phyloP scores from a whole-genome alignment of 2,329 filamentous ascomycete genomes.

The Colletotrichum navitas region DNA sequence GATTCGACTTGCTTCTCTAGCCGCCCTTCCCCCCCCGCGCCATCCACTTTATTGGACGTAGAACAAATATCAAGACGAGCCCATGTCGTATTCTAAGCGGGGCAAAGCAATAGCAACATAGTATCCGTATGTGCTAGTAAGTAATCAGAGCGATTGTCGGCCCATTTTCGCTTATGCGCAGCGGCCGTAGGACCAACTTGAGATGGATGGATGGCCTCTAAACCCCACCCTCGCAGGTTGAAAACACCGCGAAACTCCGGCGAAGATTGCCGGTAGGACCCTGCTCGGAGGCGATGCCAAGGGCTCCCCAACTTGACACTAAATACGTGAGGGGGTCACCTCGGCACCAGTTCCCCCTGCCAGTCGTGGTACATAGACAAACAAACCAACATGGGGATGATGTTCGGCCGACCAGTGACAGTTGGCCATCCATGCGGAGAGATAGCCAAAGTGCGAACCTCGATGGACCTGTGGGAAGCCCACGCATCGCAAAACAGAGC shows the following conservation, averaged over 20 bases:
- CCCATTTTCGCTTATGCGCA: not conserved
- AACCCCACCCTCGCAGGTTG: not conserved
- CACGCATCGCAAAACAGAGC: not conserved
- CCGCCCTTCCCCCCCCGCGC: constrained; percentile 22
- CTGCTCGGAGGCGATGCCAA: not conserved
- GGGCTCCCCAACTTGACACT: not conserved
- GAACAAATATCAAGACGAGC: not conserved
- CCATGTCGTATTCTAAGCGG: not conserved
- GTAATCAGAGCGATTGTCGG: not conserved
- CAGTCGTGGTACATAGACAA: not conserved
- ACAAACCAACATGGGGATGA: not conserved
- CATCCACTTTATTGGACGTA: constrained; percentile 18
- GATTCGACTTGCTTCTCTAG: not conserved
- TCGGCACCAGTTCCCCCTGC: constrained; percentile 27
- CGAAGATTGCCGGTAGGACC: not conserved
- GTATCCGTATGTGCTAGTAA: too few species aligned
- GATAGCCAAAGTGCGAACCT: not conserved
- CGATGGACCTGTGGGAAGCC: not conserved
- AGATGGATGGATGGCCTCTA: not conserved
- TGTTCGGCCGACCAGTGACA: constrained; percentile 1
- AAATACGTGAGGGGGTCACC: not conserved
- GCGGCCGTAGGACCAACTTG: not conserved
- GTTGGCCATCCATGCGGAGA: constrained; percentile 4
- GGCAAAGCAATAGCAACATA: constrained; percentile 2
- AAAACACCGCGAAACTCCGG: constrained; percentile 5